phyloP scores from a whole-genome alignment of 2,329 filamentous ascomycete genomes.

The Scedosporium dehoogii region DNA sequence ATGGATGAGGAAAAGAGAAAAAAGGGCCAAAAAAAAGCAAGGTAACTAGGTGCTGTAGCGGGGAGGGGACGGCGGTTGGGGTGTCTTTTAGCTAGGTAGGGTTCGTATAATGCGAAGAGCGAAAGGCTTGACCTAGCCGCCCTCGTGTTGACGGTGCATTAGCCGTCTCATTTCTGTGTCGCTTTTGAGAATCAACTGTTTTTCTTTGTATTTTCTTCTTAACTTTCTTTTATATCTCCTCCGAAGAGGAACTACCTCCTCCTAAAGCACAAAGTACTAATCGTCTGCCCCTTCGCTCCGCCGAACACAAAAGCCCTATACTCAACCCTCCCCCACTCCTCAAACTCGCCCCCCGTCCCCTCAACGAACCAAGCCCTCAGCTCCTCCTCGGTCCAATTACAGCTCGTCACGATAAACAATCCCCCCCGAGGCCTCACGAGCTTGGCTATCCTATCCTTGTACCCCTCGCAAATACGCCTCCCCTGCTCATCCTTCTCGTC shows the following conservation, averaged over 20 bases:
- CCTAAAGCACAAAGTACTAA: conserved; percentile 77
- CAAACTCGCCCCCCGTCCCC: conserved; percentile 34
- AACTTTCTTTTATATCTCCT: not conserved
- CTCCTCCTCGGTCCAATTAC: conserved; percentile 95
- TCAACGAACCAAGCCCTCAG: conserved; percentile 66
- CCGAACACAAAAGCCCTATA: conserved; percentile 88
- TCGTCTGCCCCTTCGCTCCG: conserved; percentile 76
- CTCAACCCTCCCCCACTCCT: conserved; percentile 57
- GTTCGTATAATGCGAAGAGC: not conserved
- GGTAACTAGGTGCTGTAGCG: not conserved
- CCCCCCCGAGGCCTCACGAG: conserved; percentile 59
- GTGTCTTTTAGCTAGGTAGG: not conserved
- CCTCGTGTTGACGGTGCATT: not conserved
- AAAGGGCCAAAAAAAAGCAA: not conserved
- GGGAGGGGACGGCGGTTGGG: not conserved
- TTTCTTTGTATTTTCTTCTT: conserved; percentile 1
- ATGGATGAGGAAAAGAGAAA: not conserved
- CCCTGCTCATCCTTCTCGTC: conserved; percentile 42
- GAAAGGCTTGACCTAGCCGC: not conserved
- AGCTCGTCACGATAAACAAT: conserved; percentile 80
- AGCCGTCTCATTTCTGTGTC: not conserved
- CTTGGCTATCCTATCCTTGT: conserved; percentile 56
- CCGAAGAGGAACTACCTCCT: conserved; percentile 17
- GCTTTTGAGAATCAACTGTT: not conserved
- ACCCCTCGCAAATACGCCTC: conserved; percentile 61